Conservation (phyloP, 306 rosid species). For the Rubus parviflorus region DNA sequence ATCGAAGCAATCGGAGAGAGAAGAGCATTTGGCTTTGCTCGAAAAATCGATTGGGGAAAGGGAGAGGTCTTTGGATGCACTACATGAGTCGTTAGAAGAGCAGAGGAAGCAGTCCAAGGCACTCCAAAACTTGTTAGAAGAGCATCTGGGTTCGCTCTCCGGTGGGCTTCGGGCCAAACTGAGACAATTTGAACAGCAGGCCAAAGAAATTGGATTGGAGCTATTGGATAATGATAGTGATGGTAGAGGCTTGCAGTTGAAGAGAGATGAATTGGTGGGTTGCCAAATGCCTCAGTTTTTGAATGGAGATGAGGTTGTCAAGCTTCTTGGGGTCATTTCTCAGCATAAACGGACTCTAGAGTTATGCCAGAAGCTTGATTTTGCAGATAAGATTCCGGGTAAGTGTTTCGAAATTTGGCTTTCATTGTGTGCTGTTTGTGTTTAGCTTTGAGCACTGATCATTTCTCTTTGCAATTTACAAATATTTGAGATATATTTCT, state of each 20-base stretch:
- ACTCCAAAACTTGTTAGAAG: background rate
- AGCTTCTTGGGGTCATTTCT: conserved; percentile 40
- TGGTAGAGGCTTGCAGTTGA: background rate
- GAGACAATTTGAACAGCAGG: background rate
- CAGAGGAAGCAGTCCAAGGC: background rate
- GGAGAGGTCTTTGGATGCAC: conserved; percentile 12
- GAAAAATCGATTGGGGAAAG: conserved; percentile 1
- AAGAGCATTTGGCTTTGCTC: background rate
- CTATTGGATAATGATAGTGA: background rate
- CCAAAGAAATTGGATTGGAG: conserved; percentile 26
- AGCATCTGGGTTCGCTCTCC: background rate
- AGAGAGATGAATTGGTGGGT: conserved; percentile 23
- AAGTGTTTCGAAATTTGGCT: conserved; percentile 14
- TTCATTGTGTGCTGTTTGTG: background rate
- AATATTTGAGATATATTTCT: background rate
- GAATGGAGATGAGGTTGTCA: conserved; percentile 39
- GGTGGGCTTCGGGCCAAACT: background rate
- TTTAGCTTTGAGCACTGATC: background rate
- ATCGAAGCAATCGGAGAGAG: background rate
- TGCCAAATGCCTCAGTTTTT: conserved; percentile 26
- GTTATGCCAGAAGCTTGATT: conserved; percentile 38
- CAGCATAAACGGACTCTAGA: conserved; percentile 35
- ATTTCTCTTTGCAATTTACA: background rate
- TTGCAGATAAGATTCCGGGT: conserved; percentile 41
- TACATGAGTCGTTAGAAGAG: background rate